phyloP scores from a whole-genome alignment of 192 early-diverging fungal genomes.

The Coemansia sp. region DNA sequence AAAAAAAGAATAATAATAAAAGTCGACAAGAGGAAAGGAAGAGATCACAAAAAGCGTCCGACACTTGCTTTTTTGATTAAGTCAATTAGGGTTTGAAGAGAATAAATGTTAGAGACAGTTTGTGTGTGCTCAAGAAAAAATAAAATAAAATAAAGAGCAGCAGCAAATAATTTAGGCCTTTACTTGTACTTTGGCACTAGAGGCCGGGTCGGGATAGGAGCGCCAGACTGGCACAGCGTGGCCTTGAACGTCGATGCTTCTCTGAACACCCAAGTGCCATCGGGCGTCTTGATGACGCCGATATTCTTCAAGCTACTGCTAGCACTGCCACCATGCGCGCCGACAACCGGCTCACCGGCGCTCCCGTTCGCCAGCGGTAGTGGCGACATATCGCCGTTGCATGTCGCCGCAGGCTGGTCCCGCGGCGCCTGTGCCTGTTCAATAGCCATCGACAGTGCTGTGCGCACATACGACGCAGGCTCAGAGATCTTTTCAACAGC shows the following conservation, averaged over 20 bases:
- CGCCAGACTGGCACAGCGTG: constrained; percentile 48
- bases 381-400: constrained; percentile 6
- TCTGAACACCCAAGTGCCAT: constrained; percentile 38
- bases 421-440: constrained; percentile 4
- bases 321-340: background rate
- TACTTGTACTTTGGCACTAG: constrained; percentile 42
- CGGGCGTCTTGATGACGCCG: constrained; percentile 41
- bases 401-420: background rate
- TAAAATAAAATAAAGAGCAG: background rate
- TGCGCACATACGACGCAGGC: constrained; percentile 47
- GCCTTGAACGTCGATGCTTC: constrained; percentile 43
- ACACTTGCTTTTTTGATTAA: background rate
- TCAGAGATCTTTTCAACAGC: constrained; percentile 37
- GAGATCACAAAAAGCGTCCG: background rate
- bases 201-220: constrained; percentile 33
- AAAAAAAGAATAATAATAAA: background rate
- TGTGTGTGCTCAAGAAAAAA: background rate
- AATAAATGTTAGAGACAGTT: background rate
- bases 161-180: background rate
- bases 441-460: constrained; percentile 43
- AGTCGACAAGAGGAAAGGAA: background rate
- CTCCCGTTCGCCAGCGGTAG: background rate
- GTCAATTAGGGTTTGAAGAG: background rate
- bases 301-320: constrained; percentile 35
- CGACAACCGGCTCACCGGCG: constrained; percentile 7